Base-by-base conservation (phyloP, 306 rosid species). In the Cucurbita pepo region DNA sequence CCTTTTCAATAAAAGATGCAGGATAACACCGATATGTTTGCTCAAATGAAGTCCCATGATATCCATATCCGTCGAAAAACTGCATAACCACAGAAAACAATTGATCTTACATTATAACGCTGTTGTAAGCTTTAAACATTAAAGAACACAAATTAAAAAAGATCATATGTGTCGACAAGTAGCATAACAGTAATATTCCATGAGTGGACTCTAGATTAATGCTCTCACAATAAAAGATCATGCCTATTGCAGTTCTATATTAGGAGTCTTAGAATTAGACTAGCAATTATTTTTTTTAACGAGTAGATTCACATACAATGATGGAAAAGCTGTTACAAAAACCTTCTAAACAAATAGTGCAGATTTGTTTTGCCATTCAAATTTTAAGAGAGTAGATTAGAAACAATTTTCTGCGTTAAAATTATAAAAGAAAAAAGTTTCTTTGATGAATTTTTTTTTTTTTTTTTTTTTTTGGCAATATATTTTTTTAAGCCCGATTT, bases 1-100 rank as follows among this genome's bases (percentile, higher is more conserved):
- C 98, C 97, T 94, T 90, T 72, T 93, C 98, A 58, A 93, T 93
- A 78, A 93, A 93, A 36, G 98, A 93, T 76, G 98, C 98, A 12
- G 98, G 94, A 86, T 90, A 93, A 73, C 98, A 93, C 71, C 97
- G 86, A 79, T 93, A 93, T 25, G 93, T 90, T 86, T 93, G 97
- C 90, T 93, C 97, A 58, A 93, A 93, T 11, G 98, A 90, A 30
- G 97, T 88, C 62, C 98, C 98, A 19, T 87, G 98, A 75, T 93
- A 93, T 65, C 96, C 91, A 82, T 93, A 93, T 59, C 98, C 96
- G 60, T 87, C 96, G 54, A 90, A 93, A 81, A 41, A 88, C 98
- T 93, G 86, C 72, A 74, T n/a, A 22, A 41, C 14, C 56, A 80
- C 15, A 38, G 18, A 13, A 61, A 38, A 61, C 22, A 61, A 37